phyloP scores from a whole-genome alignment of 2,329 filamentous ascomycete species.

The Microascus cirrosus region DNA sequence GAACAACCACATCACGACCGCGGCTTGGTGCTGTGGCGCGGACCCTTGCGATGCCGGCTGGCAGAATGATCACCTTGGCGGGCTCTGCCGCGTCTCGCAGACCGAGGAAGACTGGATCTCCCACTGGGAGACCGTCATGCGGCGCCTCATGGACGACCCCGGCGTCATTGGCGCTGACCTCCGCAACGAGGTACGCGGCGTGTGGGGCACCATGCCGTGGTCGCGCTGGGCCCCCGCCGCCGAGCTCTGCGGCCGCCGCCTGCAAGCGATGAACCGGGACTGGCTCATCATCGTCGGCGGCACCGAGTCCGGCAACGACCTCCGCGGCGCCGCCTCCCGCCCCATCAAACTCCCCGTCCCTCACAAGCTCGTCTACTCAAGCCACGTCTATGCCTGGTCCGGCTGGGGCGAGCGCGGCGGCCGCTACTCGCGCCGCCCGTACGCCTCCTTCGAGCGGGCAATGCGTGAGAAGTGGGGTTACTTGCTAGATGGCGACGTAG shows the following conservation, averaged over 20 bases:
- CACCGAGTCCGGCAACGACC: constrained; percentile 55
- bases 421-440: constrained; percentile 48
- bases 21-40: constrained; percentile 58
- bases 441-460: constrained; percentile 48
- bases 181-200: constrained; percentile 56
- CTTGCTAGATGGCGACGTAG: constrained; percentile 32
- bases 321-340: constrained; percentile 40
- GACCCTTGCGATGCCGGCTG: constrained; percentile 58
- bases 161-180: constrained; percentile 56
- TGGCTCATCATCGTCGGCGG: constrained; percentile 61
- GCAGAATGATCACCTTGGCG: constrained; percentile 52
- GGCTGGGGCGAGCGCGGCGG: constrained; percentile 49
- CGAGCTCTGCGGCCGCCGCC: constrained; percentile 48
- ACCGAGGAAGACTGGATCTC: constrained; percentile 55
- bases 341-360: constrained; percentile 46
- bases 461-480: constrained; percentile 59
- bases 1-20: constrained; percentile 61
- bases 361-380: constrained; percentile 52
- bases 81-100: constrained; percentile 49
- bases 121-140: constrained; percentile 57
- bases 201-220: constrained; percentile 62
- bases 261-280: constrained; percentile 46
- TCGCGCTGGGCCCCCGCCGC: constrained; percentile 51
- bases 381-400: constrained; percentile 60
- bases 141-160: constrained; percentile 43